A percentile compares a stretch with the other conserved stretches of the same genome.
Conservation (phyloP, 1,284 basidiomycete species). For the Malassezia restricta region DNA sequence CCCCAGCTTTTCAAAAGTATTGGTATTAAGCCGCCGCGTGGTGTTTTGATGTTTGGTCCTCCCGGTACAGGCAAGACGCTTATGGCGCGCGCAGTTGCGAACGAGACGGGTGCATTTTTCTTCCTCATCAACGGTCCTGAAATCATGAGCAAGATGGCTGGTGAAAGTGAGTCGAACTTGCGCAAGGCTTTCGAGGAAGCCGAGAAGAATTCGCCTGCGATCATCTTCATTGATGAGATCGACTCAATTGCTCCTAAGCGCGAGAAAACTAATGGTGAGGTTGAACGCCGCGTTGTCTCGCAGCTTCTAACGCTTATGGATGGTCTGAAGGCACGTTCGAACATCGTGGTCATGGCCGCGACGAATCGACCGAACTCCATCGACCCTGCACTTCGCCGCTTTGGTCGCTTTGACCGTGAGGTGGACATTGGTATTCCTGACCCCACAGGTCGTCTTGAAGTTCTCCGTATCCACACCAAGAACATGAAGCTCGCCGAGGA, state of each 20-base stretch:
- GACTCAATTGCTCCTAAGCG: constrained; percentile 98
- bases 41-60: constrained; percentile 46
- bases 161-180: constrained; percentile 91
- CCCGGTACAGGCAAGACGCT: constrained; percentile 46
- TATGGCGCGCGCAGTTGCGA: constrained; percentile 99
- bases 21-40: constrained; percentile 95
- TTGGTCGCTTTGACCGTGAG: constrained; percentile 97
- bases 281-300: constrained; percentile 95
- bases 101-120: constrained; percentile 99
- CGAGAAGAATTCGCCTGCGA: constrained; percentile 98
- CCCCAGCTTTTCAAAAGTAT: constrained; percentile 99
- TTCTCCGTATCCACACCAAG: constrained; percentile 97
- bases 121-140: constrained; percentile 99
- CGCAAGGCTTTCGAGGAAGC: constrained; percentile 98
- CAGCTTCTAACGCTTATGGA: constrained; percentile 98
- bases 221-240: constrained; percentile 99
- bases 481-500: constrained; percentile 99
- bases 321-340: constrained; percentile 92
- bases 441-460: constrained; percentile 93
- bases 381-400: constrained; percentile 91
- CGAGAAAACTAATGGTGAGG: constrained; percentile 99
- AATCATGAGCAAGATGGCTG: constrained; percentile 99
- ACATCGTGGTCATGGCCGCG: constrained; percentile 98
- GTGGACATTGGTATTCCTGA: constrained; percentile 98
- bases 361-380: constrained; percentile 98